These are phyloP conservation scores for Aspergillus sp. DNA, from an alignment of 2,329 filamentous ascomycete genomes.

Conservation along the genomic window DNA sequence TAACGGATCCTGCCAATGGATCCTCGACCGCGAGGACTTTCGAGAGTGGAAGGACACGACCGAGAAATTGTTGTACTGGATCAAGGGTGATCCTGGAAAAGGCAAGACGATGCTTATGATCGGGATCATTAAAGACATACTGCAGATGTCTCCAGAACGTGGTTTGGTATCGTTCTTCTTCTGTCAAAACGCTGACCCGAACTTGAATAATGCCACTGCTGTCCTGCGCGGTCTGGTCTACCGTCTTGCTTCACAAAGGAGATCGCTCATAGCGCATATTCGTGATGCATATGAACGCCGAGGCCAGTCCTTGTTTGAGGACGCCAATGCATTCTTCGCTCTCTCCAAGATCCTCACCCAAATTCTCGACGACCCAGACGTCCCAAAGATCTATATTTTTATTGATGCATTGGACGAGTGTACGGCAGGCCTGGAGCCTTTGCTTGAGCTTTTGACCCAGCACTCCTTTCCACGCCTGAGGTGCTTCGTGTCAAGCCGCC, in stretches of 20 bases:
- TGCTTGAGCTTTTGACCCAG: conserved; percentile 25
- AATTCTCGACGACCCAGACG: conserved; percentile 30
- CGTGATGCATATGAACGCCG: neutral
- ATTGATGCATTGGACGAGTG: conserved; percentile 44
- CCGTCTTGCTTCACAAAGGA: neutral
- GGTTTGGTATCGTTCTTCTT: neutral
- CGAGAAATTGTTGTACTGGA: neutral
- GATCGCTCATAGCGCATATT: neutral
- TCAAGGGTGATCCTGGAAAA: neutral
- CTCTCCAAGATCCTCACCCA: conserved; percentile 30
- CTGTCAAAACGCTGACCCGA: neutral
- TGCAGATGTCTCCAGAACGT: neutral
- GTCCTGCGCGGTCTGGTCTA: neutral
- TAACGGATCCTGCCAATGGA: neutral
- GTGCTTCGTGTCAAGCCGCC: conserved; percentile 40
- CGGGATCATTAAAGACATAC: neutral
- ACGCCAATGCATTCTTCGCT: neutral
- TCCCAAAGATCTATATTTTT: conserved; percentile 25
- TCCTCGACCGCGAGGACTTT: neutral
- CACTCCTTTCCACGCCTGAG: conserved; percentile 20
- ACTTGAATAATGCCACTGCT: neutral
- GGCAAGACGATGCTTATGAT: neutral
- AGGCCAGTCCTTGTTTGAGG: neutral
- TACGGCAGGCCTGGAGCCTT: conserved; percentile 12
- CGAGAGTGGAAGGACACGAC: neutral